Conservation (phyloP, 495 filamentous ascomycete species). For the Daldinia bambusicola region DNA sequence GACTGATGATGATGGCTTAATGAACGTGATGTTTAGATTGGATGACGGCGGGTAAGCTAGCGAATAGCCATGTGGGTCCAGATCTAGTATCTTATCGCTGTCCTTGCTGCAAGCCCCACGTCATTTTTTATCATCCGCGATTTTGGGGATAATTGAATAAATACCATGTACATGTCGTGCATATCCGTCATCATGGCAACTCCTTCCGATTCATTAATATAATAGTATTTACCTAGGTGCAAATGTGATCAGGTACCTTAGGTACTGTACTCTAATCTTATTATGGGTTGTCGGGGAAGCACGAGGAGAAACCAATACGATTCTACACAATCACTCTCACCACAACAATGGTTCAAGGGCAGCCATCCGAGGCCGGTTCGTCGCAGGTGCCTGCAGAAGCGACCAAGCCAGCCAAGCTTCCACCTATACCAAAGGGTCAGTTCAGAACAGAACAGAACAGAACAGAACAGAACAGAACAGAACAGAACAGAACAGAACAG, state of each 20-base stretch:
- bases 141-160: slow-evolving; percentile 7
- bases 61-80: slow-evolving; percentile 15
- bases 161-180: no score
- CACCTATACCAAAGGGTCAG: slow-evolving; percentile 59
- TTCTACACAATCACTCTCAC: background rate
- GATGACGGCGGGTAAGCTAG: slow-evolving; percentile 10
- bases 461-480: no score
- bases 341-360: slow-evolving; percentile 21
- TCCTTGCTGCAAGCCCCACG: slow-evolving; percentile 12
- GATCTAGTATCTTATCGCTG: slow-evolving; percentile 10
- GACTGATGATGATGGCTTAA: slow-evolving; percentile 16
- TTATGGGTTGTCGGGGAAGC: background rate
- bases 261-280: background rate
- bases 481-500: no score
- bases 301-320: background rate
- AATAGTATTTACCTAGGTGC: no score
- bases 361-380: slow-evolving; percentile 16
- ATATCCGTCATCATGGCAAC: no score
- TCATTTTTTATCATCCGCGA: slow-evolving; percentile 7
- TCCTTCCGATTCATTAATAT: no score
- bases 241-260: background rate
- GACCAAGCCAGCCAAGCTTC: slow-evolving; percentile 55
- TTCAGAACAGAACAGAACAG: no score
- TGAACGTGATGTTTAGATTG: background rate
- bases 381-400: slow-evolving; percentile 10